phyloP scores from a whole-genome alignment of 768 basidiomycete genomes.

The Suillus tomentosus region DNA sequence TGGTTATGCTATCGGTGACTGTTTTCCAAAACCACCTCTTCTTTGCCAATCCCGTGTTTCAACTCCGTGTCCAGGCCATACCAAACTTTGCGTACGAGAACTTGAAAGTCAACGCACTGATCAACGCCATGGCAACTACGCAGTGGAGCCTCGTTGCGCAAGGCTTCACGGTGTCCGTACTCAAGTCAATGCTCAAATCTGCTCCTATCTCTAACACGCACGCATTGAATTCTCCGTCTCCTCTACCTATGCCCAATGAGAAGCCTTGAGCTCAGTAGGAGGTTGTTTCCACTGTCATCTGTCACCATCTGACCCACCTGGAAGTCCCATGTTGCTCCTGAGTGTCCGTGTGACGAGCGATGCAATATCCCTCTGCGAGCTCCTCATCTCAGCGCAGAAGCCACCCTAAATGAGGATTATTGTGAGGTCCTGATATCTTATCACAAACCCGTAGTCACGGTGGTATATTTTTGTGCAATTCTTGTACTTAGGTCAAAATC shows the following conservation, averaged over 20 bases:
- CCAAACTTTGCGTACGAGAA: background rate
- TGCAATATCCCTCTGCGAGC: background rate
- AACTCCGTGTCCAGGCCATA: background rate
- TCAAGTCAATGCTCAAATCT: background rate
- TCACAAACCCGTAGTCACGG: background rate
- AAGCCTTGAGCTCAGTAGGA: background rate
- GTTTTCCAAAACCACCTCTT: background rate
- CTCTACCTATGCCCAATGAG: background rate
- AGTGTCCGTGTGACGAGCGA: background rate
- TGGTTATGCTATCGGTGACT: background rate
- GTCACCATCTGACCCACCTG: background rate
- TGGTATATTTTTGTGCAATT: no score
- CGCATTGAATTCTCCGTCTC: background rate
- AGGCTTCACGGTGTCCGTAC: background rate
- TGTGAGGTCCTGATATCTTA: background rate
- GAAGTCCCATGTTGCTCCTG: background rate
- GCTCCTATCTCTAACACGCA: background rate
- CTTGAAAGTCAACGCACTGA: background rate
- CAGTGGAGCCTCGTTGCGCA: background rate
- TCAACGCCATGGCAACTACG: background rate
- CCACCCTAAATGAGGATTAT: background rate
- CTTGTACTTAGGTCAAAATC: no score
- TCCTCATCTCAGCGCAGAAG: background rate
- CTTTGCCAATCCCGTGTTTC: background rate
- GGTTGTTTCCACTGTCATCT: background rate